A percentile compares a stretch with the other conserved stretches of the same genome.
Conservation (phyloP, 306 rosid species). For the Cucumis melo region DNA sequence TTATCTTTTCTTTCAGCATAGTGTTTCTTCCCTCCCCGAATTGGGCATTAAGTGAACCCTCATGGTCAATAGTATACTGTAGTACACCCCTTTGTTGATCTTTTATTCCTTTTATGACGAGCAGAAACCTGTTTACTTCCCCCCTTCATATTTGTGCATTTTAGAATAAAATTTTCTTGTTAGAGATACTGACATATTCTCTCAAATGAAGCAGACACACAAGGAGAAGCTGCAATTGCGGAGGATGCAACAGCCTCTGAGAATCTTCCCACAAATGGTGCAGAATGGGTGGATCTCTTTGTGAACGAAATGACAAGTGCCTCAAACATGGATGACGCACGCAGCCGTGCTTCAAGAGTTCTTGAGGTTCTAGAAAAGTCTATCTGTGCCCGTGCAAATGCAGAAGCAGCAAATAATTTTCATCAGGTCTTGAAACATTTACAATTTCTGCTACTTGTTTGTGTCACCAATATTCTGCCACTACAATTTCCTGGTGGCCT, state of each 20-base stretch:
- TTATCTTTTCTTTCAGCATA: background rate
- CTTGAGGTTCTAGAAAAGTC: constrained; percentile 71
- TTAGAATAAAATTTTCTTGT: background rate
- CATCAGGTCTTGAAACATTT: constrained; percentile 28
- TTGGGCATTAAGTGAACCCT: background rate
- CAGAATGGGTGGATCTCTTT: constrained; percentile 74
- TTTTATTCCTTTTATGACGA: background rate
- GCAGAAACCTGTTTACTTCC: background rate
- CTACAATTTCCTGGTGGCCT: background rate
- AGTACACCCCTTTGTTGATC: background rate
- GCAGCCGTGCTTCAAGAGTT: constrained; percentile 60
- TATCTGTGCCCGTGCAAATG: constrained; percentile 36
- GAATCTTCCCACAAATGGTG: constrained; percentile 43
- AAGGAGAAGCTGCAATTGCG: constrained; percentile 24
- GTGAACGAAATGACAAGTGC: constrained; percentile 76
- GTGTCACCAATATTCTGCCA: background rate
- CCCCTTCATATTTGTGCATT: background rate
- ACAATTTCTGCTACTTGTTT: background rate
- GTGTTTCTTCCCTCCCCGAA: background rate
- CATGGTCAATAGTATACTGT: background rate
- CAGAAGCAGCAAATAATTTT: constrained; percentile 42
- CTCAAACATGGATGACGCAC: constrained; percentile 66
- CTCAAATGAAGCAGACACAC: constrained; percentile 14
- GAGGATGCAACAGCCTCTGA: constrained; percentile 14
- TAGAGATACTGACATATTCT: background rate